Percentiles rank a stretch among this genome's conserved stretches.
phyloP scores from a whole-genome alignment of 257 asterid genomes.

The Marsdenia floribunda region DNA sequence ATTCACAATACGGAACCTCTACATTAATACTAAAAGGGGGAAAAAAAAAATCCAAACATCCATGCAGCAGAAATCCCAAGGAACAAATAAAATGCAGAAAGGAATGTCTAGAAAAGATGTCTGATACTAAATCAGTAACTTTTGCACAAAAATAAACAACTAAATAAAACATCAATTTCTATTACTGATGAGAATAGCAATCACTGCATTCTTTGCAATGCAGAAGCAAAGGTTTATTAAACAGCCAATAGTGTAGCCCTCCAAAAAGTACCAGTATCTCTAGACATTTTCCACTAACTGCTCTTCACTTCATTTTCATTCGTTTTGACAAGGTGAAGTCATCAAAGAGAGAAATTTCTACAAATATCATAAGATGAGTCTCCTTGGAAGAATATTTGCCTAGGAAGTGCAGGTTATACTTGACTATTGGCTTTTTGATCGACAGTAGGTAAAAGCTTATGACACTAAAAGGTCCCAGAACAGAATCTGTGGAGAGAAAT shows the following conservation, averaged over 20 bases:
- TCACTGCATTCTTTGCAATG: neutral
- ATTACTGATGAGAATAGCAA: neutral
- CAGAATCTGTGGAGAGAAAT: neutral
- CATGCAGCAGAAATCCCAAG: neutral
- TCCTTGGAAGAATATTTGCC: neutral
- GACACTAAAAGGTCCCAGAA: neutral
- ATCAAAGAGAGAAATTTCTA: neutral
- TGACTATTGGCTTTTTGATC: neutral
- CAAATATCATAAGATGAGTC: neutral
- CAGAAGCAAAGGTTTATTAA: neutral
- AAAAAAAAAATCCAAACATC: neutral
- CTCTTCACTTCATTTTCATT: neutral
- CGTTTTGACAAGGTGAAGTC: neutral
- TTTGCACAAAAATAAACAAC: neutral
- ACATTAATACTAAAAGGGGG: neutral
- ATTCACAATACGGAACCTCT: neutral
- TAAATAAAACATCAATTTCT: no score
- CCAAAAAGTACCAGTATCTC: neutral
- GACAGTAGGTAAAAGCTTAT: neutral
- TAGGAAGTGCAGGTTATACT: neutral
- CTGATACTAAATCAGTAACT: neutral
- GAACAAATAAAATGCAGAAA: neutral
- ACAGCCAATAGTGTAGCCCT: neutral
- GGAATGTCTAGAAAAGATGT: neutral
- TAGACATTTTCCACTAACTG: neutral